Conservation (phyloP, 2,329 filamentous ascomycete genomes). For the Aspergillus uvarum region DNA sequence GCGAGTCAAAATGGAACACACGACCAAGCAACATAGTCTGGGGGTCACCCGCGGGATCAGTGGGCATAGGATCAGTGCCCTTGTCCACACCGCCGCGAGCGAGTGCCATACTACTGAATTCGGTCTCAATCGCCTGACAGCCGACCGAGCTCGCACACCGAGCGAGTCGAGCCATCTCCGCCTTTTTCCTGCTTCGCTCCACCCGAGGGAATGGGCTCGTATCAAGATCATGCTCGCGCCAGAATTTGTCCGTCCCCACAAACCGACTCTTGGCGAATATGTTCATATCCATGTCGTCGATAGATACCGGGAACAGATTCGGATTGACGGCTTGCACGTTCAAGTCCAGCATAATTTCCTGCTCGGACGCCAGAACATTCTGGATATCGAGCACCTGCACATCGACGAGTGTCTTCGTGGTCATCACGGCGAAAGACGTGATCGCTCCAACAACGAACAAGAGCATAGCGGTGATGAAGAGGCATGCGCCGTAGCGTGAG, state of each 20-base stretch:
- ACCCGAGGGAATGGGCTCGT: constrained; percentile 31
- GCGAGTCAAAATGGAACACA: constrained; percentile 82
- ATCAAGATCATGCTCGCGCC: constrained; percentile 36
- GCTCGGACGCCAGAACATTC: constrained; percentile 88
- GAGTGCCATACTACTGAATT: constrained; percentile 16
- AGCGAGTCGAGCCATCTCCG: constrained; percentile 29
- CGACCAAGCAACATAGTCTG: constrained; percentile 92
- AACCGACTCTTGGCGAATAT: constrained; percentile 93
- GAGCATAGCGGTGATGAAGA: constrained; percentile 79
- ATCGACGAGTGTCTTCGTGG: constrained; percentile 79
- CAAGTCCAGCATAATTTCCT: constrained; percentile 92
- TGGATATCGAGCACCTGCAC: constrained; percentile 78
- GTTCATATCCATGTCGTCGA: constrained; percentile 84
- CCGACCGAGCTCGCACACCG: constrained; percentile 25
- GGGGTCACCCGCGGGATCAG: constrained; percentile 54
- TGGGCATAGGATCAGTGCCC: constrained; percentile 64
- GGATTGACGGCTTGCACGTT: constrained; percentile 86
- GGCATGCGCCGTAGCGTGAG: constrained; percentile 78
- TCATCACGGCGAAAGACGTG: constrained; percentile 85
- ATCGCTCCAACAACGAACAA: constrained; percentile 79
- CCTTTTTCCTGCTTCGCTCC: constrained; percentile 35
- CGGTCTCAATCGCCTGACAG: constrained; percentile 19
- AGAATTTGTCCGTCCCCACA: constrained; percentile 61
- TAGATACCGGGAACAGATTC: constrained; percentile 83
- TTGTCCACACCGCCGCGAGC: constrained; percentile 48